Evolutionary conservation across 192 early-diverging fungal genomes (phyloP), one percentile per base, ranked within the genome.

Genomic region (Backusella circina): DNA sequence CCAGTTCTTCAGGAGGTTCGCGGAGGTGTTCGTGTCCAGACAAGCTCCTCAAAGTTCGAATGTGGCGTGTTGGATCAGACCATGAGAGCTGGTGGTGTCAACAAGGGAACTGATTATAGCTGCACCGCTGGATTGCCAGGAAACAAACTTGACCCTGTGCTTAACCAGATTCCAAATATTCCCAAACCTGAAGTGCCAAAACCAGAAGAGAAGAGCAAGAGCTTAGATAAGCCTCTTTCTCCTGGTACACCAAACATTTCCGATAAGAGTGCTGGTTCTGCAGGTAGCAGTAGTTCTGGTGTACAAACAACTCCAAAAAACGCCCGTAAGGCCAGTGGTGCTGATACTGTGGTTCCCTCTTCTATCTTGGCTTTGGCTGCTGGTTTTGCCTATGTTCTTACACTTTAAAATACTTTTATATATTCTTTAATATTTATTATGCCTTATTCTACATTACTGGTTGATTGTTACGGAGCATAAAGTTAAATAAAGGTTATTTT

Each of bases 21-120:
- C 35, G 90, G 92, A 23, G 86, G 84, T 35, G 87, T 91, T 82
- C 84, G 80, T 71, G 71, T 93, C 16, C 81, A 84, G 36, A 90
- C 90, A 23, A 87, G 84, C 18, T 89, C 88, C 75, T 81, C 66
- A 32, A 75, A 67, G 10, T 82, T 93, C 73, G 76, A 84, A 50
- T 91, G 90, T 71, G 61, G 51, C 2, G 79, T 74, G 1, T 6
- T 74, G 1, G 75, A 81, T 23, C 73, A 61, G 2, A 67, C 72
- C 54, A 35, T 75, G 9, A 71, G 44, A 21, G 67, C 30, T 32
- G 70, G 54, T 13, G 71, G 64, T 1, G 65, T 81, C 30, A 67
- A 77, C 3, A 77, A 81, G 18, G 79, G 79, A 12, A 65, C 39
- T 1, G 69, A 67, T 6, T 77, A 68, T 68, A 73, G 28, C 10